Conservation (phyloP, 495 filamentous ascomycete species). For the Chaetomium tenue region DNA sequence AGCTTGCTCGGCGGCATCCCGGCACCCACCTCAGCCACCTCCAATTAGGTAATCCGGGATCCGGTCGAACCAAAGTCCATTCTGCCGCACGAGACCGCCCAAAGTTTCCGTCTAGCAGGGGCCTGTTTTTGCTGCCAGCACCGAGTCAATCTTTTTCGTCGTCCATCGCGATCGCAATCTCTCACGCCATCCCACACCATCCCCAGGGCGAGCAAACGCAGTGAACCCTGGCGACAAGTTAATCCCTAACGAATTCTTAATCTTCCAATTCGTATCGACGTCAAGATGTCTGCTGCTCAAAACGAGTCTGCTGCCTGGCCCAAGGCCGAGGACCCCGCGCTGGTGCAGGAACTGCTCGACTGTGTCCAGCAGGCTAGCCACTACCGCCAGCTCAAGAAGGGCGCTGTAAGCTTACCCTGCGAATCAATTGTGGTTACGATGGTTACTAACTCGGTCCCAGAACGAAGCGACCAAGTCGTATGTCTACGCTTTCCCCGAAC, state of each 20-base stretch:
- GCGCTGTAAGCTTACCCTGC: constrained; percentile 44
- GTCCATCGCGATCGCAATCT: constrained; percentile 12
- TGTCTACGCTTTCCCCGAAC: constrained; percentile 10
- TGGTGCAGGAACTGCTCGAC: constrained; percentile 80
- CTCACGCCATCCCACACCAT: constrained; percentile 19
- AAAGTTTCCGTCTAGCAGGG: constrained; percentile 14
- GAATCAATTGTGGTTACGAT: neutral
- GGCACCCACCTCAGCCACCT: constrained; percentile 14
- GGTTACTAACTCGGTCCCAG: constrained; percentile 18
- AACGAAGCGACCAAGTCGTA: constrained; percentile 70
- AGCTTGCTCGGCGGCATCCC: constrained; percentile 26
- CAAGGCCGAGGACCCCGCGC: constrained; percentile 69
- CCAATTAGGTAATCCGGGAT: constrained; percentile 34
- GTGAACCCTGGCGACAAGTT: constrained; percentile 34
- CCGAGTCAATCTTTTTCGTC: neutral
- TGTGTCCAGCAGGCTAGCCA: constrained; percentile 83
- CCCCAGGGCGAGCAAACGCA: constrained; percentile 37
- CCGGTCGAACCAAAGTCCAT: constrained; percentile 21
- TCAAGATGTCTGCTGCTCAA: constrained; percentile 48
- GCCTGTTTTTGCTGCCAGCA: neutral
- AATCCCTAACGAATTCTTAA: constrained; percentile 6
- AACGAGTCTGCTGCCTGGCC: constrained; percentile 74
- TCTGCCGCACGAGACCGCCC: constrained; percentile 23
- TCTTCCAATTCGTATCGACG: constrained; percentile 11
- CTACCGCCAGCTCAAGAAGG: constrained; percentile 87